Evolutionary conservation across 176 grass and related monocot genomes (phyloP).

Genomic region (Triticum monococcum): DNA sequence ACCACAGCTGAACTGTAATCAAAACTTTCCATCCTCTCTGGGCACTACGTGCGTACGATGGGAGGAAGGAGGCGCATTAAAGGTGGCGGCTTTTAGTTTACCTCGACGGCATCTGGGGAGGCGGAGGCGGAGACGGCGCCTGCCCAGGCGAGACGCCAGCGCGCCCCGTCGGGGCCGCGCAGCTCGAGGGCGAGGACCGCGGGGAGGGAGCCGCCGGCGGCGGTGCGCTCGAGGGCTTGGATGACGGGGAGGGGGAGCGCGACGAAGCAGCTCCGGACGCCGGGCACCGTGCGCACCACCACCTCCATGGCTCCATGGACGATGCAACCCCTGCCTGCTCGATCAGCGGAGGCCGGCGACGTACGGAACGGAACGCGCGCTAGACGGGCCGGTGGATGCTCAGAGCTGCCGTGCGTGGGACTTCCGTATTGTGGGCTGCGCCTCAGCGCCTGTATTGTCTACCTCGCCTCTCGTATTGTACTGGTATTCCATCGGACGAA

Average conservation of each 20-base stretch:
- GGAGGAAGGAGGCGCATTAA: background rate
- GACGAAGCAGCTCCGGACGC: conserved; percentile 13
- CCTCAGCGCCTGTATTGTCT: too few relatives aligned
- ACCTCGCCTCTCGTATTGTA: too few relatives aligned
- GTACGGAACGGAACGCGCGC: background rate
- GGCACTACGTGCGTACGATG: background rate
- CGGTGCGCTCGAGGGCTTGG: conserved; percentile 22
- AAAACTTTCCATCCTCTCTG: background rate
- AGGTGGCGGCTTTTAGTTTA: conserved; percentile 8
- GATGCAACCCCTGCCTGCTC: background rate
- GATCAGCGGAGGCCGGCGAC: background rate
- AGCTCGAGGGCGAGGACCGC: conserved; percentile 9
- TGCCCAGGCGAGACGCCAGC: conserved; percentile 6
- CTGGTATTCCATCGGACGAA: too few relatives aligned
- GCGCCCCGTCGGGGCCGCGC: background rate
- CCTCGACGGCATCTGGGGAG: conserved; percentile 6
- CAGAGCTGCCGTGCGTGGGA: background rate
- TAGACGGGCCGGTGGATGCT: background rate
- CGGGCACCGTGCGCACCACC: conserved; percentile 3
- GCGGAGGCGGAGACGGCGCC: background rate
- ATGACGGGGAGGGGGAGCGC: conserved; percentile 1
- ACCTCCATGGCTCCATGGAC: conserved; percentile 19
- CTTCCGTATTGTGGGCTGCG: too few relatives aligned
- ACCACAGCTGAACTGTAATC: background rate
- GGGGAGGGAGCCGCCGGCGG: background rate